Percentiles rank a stretch among this genome's conserved stretches.
Conservation (phyloP, 2,329 filamentous ascomycete genomes). For the Trichoderma cornu-damae region DNA sequence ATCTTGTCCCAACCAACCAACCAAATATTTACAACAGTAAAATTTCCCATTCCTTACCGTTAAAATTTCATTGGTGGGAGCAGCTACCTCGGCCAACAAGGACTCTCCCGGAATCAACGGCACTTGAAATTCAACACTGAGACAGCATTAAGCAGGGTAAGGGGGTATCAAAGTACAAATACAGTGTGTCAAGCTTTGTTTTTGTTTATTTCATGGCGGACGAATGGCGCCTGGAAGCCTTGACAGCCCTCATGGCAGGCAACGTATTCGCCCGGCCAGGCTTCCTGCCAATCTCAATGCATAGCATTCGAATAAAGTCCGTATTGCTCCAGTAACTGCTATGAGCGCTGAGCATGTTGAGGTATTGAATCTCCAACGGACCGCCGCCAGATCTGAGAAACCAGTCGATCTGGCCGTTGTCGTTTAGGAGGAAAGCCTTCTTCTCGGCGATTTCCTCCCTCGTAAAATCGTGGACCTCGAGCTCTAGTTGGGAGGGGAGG, state of each 20-base stretch:
- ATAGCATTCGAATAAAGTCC: constrained; percentile 87
- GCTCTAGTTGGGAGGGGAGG: constrained; percentile 66
- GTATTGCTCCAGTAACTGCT: constrained; percentile 85
- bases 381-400: constrained; percentile 79
- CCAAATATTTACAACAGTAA: too few species aligned
- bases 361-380: constrained; percentile 86
- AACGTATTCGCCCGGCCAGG: constrained; percentile 59
- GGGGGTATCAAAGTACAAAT: background rate
- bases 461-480: constrained; percentile 93
- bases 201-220: background rate
- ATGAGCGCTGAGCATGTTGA: constrained; percentile 95
- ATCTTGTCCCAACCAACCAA: background rate
- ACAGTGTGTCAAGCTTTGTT: background rate
- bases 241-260: constrained; percentile 54
- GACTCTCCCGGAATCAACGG: background rate
- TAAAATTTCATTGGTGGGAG: background rate
- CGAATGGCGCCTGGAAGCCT: constrained; percentile 41
- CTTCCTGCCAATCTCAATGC: constrained; percentile 75
- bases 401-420: constrained; percentile 94
- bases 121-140: background rate
- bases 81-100: background rate
- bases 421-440: constrained; percentile 81
- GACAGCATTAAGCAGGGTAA: background rate
- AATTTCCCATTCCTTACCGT: background rate
- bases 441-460: constrained; percentile 89